Conservation (phyloP, 352 stramenopile genomes). For the Phytophthora constricta region DNA sequence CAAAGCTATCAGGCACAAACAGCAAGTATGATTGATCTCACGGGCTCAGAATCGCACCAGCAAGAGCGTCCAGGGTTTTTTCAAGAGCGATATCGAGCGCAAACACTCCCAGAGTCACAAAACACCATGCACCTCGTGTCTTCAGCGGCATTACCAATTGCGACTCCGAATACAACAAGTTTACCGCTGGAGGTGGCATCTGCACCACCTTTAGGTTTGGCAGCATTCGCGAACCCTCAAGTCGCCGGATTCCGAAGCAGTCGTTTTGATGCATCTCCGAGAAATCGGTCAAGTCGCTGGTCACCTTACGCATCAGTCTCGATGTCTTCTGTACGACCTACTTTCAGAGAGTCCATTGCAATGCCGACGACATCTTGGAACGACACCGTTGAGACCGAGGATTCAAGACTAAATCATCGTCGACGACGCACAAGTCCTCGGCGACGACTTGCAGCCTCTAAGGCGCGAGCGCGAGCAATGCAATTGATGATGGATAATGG, state of each 20-base stretch:
- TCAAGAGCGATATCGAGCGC: constrained; percentile 1
- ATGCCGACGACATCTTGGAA: background rate
- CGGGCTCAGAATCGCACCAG: background rate
- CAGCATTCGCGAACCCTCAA: constrained; percentile 11
- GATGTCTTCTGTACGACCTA: background rate
- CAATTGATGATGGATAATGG: constrained; percentile 15
- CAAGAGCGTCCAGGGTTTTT: background rate
- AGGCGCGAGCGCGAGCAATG: constrained; percentile 16
- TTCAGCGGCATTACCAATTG: constrained; percentile 4
- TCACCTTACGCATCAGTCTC: constrained; percentile 15
- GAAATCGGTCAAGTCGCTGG: constrained; percentile 18
- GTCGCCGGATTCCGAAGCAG: constrained; percentile 1
- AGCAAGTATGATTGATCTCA: background rate
- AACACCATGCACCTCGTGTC: background rate
- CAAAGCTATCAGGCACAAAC: constrained; percentile 6
- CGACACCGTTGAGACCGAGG: background rate
- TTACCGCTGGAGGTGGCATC: background rate
- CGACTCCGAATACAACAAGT: background rate
- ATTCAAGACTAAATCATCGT: constrained; percentile 3
- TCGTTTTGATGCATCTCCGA: constrained; percentile 8
- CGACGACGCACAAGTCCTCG: constrained; percentile 29
- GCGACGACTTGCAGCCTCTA: constrained; percentile 28
- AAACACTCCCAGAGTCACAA: background rate
- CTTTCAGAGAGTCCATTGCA: background rate
- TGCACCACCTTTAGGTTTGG: constrained; percentile 5